Percentiles rank a stretch among this genome's conserved stretches.
Conservation (phyloP, 2,329 filamentous ascomycete genomes). For the Huntiella decipiens region DNA sequence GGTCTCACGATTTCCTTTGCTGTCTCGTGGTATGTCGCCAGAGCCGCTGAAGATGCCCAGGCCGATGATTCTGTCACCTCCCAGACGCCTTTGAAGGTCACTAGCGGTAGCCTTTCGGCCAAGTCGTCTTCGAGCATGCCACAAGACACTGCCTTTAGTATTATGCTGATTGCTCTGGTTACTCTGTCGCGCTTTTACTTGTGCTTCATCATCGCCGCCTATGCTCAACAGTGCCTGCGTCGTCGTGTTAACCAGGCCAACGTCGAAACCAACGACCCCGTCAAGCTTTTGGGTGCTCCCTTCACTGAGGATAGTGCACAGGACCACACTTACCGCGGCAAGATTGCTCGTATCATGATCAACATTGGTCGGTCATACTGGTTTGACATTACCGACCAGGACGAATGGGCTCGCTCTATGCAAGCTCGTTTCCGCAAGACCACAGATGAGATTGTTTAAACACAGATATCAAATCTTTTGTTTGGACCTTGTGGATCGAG, state of each 20-base stretch:
- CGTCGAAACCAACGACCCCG: conserved; percentile 6
- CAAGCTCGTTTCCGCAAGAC: conserved; percentile 12
- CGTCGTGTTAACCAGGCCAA: conserved; percentile 29
- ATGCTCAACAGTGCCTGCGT: conserved; percentile 57
- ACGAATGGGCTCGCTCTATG: conserved; percentile 43
- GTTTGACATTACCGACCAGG: conserved; percentile 49
- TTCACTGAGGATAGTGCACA: conserved; percentile 53
- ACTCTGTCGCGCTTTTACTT: conserved; percentile 70
- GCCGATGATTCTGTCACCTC: conserved; percentile 10
- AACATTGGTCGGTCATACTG: conserved; percentile 59
- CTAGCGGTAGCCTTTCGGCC: conserved; percentile 3
- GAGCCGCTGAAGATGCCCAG: conserved; percentile 22
- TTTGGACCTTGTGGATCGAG: background rate
- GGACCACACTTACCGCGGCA: conserved; percentile 62
- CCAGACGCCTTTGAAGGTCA: conserved; percentile 9
- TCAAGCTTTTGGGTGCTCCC: conserved; percentile 25
- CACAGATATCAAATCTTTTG: background rate
- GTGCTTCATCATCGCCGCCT: conserved; percentile 64
- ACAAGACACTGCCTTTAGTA: conserved; percentile 52
- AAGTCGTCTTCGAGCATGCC: conserved; percentile 16
- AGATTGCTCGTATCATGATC: conserved; percentile 62
- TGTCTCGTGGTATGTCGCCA: conserved; percentile 64
- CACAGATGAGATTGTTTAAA: conserved; percentile 10
- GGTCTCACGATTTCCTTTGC: conserved; percentile 70
- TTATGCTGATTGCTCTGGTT: conserved; percentile 54